Evolutionary conservation across 495 filamentous ascomycete genomes (phyloP).

Genomic region (Umbilicaria muhlenbergii): DNA sequence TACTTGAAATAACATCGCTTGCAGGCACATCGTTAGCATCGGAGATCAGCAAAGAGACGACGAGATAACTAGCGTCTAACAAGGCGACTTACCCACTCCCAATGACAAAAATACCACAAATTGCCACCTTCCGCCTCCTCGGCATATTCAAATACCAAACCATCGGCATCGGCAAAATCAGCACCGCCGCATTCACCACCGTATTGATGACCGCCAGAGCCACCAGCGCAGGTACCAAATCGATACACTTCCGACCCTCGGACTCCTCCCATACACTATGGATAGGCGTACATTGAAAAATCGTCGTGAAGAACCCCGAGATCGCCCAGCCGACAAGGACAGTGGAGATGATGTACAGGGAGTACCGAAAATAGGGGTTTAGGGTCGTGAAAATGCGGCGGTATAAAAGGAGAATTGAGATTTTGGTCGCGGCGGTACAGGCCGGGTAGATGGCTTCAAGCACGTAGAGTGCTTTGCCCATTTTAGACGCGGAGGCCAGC

Average conservation of each 20-base stretch:
- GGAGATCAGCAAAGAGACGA: too few relatives aligned
- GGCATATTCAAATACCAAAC: constrained; percentile 21
- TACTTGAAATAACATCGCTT: too few relatives aligned
- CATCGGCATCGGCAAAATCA: constrained; percentile 18
- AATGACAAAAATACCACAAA: constrained; percentile 18
- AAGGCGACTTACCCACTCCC: constrained; percentile 1
- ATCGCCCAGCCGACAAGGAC: constrained; percentile 15
- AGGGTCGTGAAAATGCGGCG: constrained; percentile 14
- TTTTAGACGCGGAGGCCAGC: too few relatives aligned
- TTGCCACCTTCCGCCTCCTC: constrained; percentile 15
- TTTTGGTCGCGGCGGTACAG: constrained; percentile 21
- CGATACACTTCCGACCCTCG: constrained; percentile 18
- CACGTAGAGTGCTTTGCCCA: constrained; percentile 6
- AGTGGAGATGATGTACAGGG: constrained; percentile 8
- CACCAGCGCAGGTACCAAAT: constrained; percentile 10
- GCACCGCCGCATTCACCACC: constrained; percentile 14
- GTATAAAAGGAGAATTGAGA: constrained; percentile 23
- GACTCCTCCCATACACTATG: constrained; percentile 18
- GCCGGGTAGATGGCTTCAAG: constrained; percentile 19
- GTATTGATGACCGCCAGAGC: constrained; percentile 13
- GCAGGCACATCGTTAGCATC: too few relatives aligned
- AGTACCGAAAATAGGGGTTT: background rate
- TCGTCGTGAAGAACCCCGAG: constrained; percentile 13
- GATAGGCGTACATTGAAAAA: constrained; percentile 20
- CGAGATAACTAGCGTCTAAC: too few relatives aligned